Conservation (phyloP, 164 flowering plant species). For the Houttuynia cordata region DNA sequence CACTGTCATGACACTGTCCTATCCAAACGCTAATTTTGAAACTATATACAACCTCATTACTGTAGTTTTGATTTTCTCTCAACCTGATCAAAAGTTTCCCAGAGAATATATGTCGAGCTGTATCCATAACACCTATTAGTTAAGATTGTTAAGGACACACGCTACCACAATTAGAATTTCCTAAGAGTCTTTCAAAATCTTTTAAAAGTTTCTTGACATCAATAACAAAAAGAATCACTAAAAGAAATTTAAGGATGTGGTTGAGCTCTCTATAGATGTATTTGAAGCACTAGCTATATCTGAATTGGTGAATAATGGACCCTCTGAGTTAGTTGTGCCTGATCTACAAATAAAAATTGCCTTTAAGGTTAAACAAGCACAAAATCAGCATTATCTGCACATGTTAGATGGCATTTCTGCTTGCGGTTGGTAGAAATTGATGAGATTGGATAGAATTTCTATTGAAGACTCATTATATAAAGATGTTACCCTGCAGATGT, state of each 20-base stretch:
- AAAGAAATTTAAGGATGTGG: slow-evolving; percentile 28
- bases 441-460: slow-evolving; percentile 39
- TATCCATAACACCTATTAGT: slow-evolving; percentile 12
- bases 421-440: slow-evolving; percentile 14
- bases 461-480: slow-evolving; percentile 58
- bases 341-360: slow-evolving; percentile 56
- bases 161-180: slow-evolving; percentile 5
- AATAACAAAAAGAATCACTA: slow-evolving; percentile 7
- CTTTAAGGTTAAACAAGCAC: slow-evolving; percentile 59
- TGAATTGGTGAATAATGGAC: slow-evolving; percentile 28
- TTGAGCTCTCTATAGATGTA: slow-evolving; percentile 74
- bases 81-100: too few relatives aligned
- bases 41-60: too few relatives aligned
- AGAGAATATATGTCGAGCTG: neutral
- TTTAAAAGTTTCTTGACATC: slow-evolving; percentile 3
- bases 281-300: slow-evolving; percentile 79
- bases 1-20: too few relatives aligned
- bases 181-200: slow-evolving; percentile 4
- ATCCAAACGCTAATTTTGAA: too few relatives aligned
- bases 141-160: slow-evolving; percentile 4
- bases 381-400: slow-evolving; percentile 18
- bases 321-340: slow-evolving; percentile 21
- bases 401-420: slow-evolving; percentile 11
- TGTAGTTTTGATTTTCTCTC: too few relatives aligned
- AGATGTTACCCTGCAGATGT: slow-evolving; percentile 56